Base-by-base conservation (phyloP, 306 rosid species). In the Geum urbanum region DNA sequence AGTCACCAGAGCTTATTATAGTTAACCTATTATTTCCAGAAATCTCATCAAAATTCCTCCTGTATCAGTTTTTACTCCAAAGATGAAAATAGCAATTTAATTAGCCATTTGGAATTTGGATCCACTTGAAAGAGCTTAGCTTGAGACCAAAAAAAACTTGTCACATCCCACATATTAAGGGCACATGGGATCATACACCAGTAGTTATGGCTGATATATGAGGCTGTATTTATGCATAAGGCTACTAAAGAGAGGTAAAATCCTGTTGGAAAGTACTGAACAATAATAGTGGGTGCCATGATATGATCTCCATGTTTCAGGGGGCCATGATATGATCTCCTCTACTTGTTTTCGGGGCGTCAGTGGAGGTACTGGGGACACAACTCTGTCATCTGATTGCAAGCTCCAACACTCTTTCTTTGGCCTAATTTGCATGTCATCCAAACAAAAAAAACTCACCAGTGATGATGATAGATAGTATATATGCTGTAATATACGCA, bases 151-250 rank as follows among this genome's bases (percentile, higher is more conserved):
- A 61, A 39, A 37, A n/a, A 35, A 67, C 37, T 67, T 35, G 72
- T 67, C 72, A 51, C 63, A 69, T 52, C 72, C 50, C 72, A 52
- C 62, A 55, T 39, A 20, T 53, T 37, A 60, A 60, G 46, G 45
- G 49, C 63, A 69, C 72, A 69, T 40, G 72, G 39, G 51, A 67
- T 67, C 71, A 49, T 32, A 32, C 71, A 59, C 45, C 45, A 60
- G 46, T 8, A 60, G 44, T 32, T 15, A 58, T 5, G 35, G 39
- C 46, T 37, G 15, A 15, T n/a, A n/a, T n/a, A n/a, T 60, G 46
- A 35, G 46, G 65, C 46, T 35, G 64, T 59, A 37, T 24, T 0
- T 24, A 24, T 24, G 37, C 4, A 32, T 59, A 37, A 35, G 46
- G 65, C 46, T 45, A 37, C 46, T 60, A 37, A 22, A 11, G 16